A percentile compares a stretch with the other conserved stretches of the same genome.
These are phyloP conservation scores for Kandelia obovata DNA, from an alignment of 345 rosid genomes.

Conservation along the genomic window DNA sequence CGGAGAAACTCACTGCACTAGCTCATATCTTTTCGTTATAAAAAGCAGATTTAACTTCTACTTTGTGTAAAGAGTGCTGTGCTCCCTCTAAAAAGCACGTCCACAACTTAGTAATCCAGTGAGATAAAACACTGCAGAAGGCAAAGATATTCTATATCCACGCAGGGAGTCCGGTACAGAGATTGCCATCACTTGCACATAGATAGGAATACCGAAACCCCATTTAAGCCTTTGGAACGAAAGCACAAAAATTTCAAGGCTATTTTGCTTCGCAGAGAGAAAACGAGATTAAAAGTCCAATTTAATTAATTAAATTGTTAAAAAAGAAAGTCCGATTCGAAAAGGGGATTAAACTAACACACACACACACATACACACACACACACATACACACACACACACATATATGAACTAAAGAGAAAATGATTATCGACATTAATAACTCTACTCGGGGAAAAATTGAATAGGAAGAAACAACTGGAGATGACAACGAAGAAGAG, in stretches of 20 bases:
- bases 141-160: constrained; percentile 10
- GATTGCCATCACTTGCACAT: constrained; percentile 5
- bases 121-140: constrained; percentile 8
- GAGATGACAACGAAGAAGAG: background rate
- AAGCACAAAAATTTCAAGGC: no score
- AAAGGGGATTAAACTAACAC: background rate
- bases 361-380: no score
- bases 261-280: no score
- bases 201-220: background rate
- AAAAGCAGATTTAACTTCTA: background rate
- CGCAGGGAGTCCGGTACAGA: background rate
- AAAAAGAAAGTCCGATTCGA: constrained; percentile 4
- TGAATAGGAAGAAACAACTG: constrained; percentile 1
- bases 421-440: constrained; percentile 20
- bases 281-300: background rate
- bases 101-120: background rate
- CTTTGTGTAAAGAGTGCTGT: background rate
- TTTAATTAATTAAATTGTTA: constrained; percentile 1
- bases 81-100: background rate
- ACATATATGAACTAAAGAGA: background rate
- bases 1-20: background rate
- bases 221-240: background rate
- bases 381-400: no score
- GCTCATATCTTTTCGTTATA: constrained; percentile 1
- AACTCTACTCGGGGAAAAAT: background rate